Evolutionary conservation across 176 grass and related monocot genomes (phyloP), one percentile per base, ranked within the genome.

Genomic region (Hsuehochloa calcarea): DNA sequence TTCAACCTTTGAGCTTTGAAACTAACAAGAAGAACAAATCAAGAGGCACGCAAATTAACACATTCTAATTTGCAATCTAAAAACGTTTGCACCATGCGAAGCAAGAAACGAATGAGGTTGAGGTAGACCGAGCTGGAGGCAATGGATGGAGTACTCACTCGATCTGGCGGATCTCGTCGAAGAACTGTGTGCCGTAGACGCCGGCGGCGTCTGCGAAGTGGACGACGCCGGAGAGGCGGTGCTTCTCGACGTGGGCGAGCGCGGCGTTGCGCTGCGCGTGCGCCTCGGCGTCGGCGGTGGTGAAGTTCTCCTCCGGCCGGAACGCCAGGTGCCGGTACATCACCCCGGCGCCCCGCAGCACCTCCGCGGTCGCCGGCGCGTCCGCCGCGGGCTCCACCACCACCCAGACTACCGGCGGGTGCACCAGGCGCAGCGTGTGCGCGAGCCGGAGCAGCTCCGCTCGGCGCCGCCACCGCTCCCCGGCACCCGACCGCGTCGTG

Each of bases 241-340:
- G 94, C 83, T 92, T 89, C 92, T 99, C 97, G 75, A 99, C 88
- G 81, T 96, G 93, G 3, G 75, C 92, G 17, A 99, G 93, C 20
- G 93, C 97, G 31, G 94, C 90, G 78, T 96, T 96, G 52, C 92
- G 68, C 97, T 99, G 97, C 74, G 93, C 93, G 69, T 99, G 91
- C 15, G 69, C 92, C 90, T 92, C 93, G 6, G 80, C 87, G 17
- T 11, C 79, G 22, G 94, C 55, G 38, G 83, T 81, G 41, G 97
- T 96, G 84, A 99, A 92, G 83, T 99, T 99, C 79, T 94, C 97
- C 79, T 91, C 89, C 0, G 89, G 89, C 54, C 82, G 81, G 86
- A 99, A 99, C 0, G 92, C 89, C 77, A 99, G 61, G 85, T 99
- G 97, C 12, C 97, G 66, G 86, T 99, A 99, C 97, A 99, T 90